Conservation (phyloP, 208 protist species). For the Trypanosoma lewisi region DNA sequence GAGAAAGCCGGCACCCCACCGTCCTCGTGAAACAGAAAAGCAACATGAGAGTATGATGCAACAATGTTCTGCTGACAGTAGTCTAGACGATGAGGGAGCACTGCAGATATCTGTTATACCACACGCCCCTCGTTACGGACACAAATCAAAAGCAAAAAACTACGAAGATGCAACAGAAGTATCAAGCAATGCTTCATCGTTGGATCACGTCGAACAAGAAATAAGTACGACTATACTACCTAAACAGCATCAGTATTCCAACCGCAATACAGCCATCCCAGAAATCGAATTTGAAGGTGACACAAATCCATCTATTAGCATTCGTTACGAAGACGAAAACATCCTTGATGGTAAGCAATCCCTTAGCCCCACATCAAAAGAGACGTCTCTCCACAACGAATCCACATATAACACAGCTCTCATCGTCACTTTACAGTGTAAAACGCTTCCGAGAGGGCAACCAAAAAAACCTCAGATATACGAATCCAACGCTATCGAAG, state of each 20-base stretch:
- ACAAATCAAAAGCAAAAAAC: not conserved
- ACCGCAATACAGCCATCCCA: not conserved
- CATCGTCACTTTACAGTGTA: not conserved
- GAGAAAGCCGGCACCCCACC: not conserved
- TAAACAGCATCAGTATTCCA: not conserved
- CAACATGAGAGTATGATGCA: not conserved
- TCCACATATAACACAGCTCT: not conserved
- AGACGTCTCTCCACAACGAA: not conserved
- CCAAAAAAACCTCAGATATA: not conserved
- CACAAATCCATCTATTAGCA: slow-evolving; percentile 9
- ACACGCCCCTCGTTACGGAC: not conserved
- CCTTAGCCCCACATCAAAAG: not conserved
- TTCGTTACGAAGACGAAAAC: not conserved
- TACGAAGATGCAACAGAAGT: not conserved
- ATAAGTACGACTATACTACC: not conserved
- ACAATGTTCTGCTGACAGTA: not conserved
- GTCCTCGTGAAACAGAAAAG: not conserved
- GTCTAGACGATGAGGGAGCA: not conserved
- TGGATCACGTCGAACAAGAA: not conserved
- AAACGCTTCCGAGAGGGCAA: not conserved
- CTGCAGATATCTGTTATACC: not conserved
- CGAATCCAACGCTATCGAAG: not conserved
- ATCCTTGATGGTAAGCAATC: not conserved
- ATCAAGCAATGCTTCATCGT: not conserved
- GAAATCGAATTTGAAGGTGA: not conserved